These are phyloP conservation scores for Teratosphaeria nubilosa DNA, from an alignment of 2,329 filamentous ascomycete genomes.

Conservation along the genomic window DNA sequence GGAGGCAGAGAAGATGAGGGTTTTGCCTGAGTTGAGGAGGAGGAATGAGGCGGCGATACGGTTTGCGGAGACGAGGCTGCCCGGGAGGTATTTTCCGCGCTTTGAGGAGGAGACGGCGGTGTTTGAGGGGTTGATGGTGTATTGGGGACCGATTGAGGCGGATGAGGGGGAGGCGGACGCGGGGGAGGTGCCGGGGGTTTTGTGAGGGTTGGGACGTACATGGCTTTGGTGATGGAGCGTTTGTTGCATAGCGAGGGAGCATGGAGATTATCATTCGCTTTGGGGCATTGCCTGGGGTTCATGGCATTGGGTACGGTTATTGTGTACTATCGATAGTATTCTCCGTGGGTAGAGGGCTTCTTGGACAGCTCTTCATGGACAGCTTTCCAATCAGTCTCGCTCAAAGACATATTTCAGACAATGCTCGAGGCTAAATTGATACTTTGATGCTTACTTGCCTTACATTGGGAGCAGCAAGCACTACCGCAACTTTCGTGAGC, in stretches of 20 bases:
- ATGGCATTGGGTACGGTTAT: not conserved
- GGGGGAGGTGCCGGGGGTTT: not conserved
- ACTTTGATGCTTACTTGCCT: too few relatives aligned
- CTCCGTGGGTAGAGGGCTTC: too few relatives aligned
- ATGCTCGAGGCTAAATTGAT: too few relatives aligned
- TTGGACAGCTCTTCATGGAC: too few relatives aligned
- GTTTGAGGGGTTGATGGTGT: not conserved
- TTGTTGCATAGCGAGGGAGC: not conserved
- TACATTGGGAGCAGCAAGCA: too few relatives aligned
- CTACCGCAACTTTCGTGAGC: too few relatives aligned
- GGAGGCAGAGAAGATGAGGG: not conserved
- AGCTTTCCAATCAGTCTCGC: too few relatives aligned
- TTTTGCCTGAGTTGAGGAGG: not conserved
- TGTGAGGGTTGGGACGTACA: not conserved
- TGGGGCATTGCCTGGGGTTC: not conserved
- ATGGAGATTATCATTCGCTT: not conserved
- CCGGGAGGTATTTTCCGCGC: not conserved
- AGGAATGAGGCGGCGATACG: not conserved
- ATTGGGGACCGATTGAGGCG: not conserved
- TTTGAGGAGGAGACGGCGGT: not conserved
- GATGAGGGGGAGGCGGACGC: not conserved
- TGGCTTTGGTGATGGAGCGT: not conserved
- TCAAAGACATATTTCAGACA: too few relatives aligned
- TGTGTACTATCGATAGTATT: not conserved
- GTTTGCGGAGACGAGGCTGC: not conserved